Conservation (phyloP, 768 basidiomycete genomes). For the Rubroboletus pulcherrimus region DNA sequence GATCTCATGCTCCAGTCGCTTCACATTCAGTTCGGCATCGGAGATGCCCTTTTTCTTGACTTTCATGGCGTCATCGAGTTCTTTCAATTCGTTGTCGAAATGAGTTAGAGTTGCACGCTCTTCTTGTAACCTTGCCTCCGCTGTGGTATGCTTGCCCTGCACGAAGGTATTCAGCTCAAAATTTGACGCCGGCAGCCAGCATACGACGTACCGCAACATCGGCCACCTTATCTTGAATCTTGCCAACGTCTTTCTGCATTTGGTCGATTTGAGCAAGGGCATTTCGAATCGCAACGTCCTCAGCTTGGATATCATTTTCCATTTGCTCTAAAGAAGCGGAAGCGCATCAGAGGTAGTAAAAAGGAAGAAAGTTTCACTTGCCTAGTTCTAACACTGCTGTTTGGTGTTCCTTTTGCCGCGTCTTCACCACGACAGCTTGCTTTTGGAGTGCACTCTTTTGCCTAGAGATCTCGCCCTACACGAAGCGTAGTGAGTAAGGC, state of each 20-base stretch:
- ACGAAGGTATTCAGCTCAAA: neutral
- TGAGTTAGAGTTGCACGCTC: conserved; percentile 85
- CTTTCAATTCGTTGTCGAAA: conserved; percentile 85
- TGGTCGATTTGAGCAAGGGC: conserved; percentile 47
- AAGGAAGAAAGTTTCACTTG: conserved; percentile 33
- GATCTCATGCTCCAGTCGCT: conserved; percentile 69
- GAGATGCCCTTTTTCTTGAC: conserved; percentile 68
- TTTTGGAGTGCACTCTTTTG: conserved; percentile 81
- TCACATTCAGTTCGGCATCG: conserved; percentile 62
- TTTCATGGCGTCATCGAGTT: conserved; percentile 78
- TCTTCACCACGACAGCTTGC: conserved; percentile 77
- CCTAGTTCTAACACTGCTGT: conserved; percentile 86
- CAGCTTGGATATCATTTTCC: conserved; percentile 28
- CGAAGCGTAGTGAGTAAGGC: neutral
- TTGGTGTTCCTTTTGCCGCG: conserved; percentile 85
- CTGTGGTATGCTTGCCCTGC: conserved; percentile 57
- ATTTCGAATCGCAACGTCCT: conserved; percentile 18
- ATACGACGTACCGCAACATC: conserved; percentile 21
- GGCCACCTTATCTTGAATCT: conserved; percentile 47
- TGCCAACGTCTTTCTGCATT: conserved; percentile 60
- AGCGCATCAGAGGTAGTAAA: neutral
- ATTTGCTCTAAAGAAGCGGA: conserved; percentile 22
- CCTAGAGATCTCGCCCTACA: conserved; percentile 63
- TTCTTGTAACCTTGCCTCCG: conserved; percentile 69
- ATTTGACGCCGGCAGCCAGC: neutral